phyloP scores from a whole-genome alignment of 106 monocot species.

The Platanthera zijinensis region DNA sequence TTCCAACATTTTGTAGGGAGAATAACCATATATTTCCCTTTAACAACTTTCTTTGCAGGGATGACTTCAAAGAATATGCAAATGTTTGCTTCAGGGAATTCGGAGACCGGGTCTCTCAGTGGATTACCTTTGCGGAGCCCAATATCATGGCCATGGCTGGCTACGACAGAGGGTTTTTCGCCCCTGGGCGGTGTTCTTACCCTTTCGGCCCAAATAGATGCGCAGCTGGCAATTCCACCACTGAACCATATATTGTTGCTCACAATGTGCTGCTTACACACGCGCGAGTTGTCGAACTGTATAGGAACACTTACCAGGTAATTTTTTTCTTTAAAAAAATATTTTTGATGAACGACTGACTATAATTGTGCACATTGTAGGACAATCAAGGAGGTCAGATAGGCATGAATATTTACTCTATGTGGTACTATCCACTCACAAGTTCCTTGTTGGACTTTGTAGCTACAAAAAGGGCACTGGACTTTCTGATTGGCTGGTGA shows the following conservation, averaged over 20 bases:
- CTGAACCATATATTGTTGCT: slow-evolving; percentile 38
- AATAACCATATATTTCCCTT: too few relatives aligned
- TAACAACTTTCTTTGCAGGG: slow-evolving; percentile 15
- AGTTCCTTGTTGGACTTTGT: slow-evolving; percentile 37
- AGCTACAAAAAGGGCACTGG: slow-evolving; percentile 41
- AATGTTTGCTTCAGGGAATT: slow-evolving; percentile 41
- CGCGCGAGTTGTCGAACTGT: slow-evolving; percentile 26
- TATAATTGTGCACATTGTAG: background rate
- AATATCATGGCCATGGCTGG: slow-evolving; percentile 5
- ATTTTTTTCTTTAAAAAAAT: background rate
- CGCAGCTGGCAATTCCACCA: slow-evolving; percentile 31
- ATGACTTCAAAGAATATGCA: slow-evolving; percentile 47
- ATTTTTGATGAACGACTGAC: background rate
- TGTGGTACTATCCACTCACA: slow-evolving; percentile 31
- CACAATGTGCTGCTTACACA: slow-evolving; percentile 43
- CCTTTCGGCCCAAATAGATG: slow-evolving; percentile 31
- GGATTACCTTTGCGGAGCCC: slow-evolving; percentile 20
- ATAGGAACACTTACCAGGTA: slow-evolving; percentile 46
- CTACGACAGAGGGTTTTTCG: slow-evolving; percentile 16
- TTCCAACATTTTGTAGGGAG: slow-evolving; percentile 33
- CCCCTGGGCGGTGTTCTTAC: slow-evolving; percentile 27
- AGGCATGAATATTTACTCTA: slow-evolving; percentile 48
- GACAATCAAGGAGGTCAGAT: slow-evolving; percentile 38
- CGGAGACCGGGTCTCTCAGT: slow-evolving; percentile 31
- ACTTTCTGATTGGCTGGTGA: slow-evolving; percentile 58